These are phyloP conservation scores for Neocucurbitaria cava DNA, from an alignment of 2,329 filamentous ascomycete species.

Conservation along the genomic window DNA sequence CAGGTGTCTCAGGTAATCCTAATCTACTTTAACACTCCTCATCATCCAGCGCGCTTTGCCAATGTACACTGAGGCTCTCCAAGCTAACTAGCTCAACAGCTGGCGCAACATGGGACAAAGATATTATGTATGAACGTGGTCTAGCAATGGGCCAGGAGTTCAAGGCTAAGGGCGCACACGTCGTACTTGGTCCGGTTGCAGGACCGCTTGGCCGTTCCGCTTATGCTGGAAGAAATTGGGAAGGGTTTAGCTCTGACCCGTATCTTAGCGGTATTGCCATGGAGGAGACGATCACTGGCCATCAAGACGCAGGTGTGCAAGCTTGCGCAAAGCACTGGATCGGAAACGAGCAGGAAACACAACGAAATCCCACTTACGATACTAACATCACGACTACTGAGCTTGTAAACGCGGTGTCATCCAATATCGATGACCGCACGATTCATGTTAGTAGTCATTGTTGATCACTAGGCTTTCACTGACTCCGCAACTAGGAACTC, in stretches of 20 bases:
- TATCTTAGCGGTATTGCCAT: conserved; percentile 53
- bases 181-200: conserved; percentile 59
- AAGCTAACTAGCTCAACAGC: conserved; percentile 16
- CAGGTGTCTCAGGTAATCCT: conserved; percentile 40
- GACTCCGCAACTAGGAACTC: conserved; percentile 51
- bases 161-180: conserved; percentile 48
- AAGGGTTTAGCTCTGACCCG: conserved; percentile 54
- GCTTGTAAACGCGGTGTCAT: conserved; percentile 61
- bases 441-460: conserved; percentile 53
- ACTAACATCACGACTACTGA: conserved; percentile 63
- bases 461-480: neutral
- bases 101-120: conserved; percentile 48
- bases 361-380: conserved; percentile 51
- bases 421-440: conserved; percentile 70
- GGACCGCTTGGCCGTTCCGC: conserved; percentile 53
- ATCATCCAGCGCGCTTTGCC: neutral
- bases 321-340: conserved; percentile 62
- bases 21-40: conserved; percentile 14
- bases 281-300: conserved; percentile 49
- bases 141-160: conserved; percentile 47
- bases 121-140: conserved; percentile 47
- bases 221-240: conserved; percentile 54
- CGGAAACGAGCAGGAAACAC: conserved; percentile 67
- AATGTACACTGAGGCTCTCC: neutral
- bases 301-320: conserved; percentile 53